Base-by-base conservation (phyloP, 176 grass and related monocot genomes). In the Ensete ventricosum region DNA sequence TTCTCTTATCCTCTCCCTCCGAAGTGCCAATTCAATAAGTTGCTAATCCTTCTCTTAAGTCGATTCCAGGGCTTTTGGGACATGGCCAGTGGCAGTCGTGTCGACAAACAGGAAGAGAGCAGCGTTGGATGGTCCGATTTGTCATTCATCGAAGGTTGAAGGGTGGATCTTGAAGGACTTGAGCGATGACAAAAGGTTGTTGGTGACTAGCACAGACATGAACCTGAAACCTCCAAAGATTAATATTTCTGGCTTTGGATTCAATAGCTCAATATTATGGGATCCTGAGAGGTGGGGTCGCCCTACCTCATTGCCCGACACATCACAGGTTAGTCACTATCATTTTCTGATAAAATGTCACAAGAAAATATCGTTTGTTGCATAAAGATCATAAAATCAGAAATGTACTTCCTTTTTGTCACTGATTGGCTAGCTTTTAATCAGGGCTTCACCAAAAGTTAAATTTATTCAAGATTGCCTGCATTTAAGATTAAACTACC, bases 81-180 rank as follows among this genome's bases (percentile, higher is more conserved):
- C 96, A 55, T 99, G 96, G 96, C 91, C 88, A 1, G 91, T 95
- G 54, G 96, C 91, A 34, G 91, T 76, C 54, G 78, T 99, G 81
- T 88, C 84, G 1, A 85, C 26, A 13, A 82, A 81, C 1, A 79
- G 86, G 81, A 86, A 75, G 83, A 87, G 74, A 19, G 88, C 91
- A 23, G 68, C 81, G 49, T 82, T 99, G 1, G 91, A 99, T 25
- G 96, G 96, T 23, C 96, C 96, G 12, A 52, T 89, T 43, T 99
- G 96, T 60, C 91, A 78, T 34, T 90, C 89, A 29, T 89, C 88
- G 29, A 99, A 94, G 76, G 84, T 99, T 0, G 64, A 91, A 7
- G 96, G 96, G 59, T 99, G 96, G 96, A 91, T 89, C 82, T 85
- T 91, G 51, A 85, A 79, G 73, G 83, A 99, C 80, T 73, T 87